phyloP scores from a whole-genome alignment of 1,139 yeast genomes.

The Kurtzmaniella quercitrusa region DNA sequence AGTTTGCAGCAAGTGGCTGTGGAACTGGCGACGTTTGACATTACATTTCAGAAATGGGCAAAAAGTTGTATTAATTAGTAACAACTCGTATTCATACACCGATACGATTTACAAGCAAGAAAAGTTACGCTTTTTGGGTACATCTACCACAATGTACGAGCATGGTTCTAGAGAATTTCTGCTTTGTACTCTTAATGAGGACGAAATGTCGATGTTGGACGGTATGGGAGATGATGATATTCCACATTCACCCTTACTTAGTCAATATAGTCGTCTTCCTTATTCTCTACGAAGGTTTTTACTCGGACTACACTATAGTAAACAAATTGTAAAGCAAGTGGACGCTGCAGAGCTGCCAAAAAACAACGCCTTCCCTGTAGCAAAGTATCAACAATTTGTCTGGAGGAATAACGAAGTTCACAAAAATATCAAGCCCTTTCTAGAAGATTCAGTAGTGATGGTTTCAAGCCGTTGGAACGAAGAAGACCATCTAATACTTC shows the following conservation, averaged over 20 bases:
- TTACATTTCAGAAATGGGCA: constrained; percentile 9
- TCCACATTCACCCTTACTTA: constrained; percentile 8
- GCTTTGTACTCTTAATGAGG: constrained; percentile 7
- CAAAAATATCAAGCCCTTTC: constrained; percentile 1
- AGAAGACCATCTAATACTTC: constrained; percentile 9
- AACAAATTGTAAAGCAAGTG: constrained; percentile 1
- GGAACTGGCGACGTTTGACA: constrained; percentile 10
- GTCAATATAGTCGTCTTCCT: constrained; percentile 4
- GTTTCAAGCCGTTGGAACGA: constrained; percentile 3
- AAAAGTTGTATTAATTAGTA: constrained; percentile 10
- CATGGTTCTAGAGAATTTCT: constrained; percentile 5
- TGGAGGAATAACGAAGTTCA: neutral
- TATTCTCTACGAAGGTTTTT: constrained; percentile 2
- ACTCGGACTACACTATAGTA: constrained; percentile 4
- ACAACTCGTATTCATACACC: constrained; percentile 11
- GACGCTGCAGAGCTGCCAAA: constrained; percentile 5
- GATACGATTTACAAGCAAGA: constrained; percentile 13
- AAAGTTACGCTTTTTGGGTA: constrained; percentile 11
- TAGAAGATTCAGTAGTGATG: constrained; percentile 4
- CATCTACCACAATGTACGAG: constrained; percentile 6
- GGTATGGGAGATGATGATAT: constrained; percentile 1
- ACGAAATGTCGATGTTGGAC: constrained; percentile 11
- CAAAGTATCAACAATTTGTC: constrained; percentile 3
- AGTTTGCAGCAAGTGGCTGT: constrained; percentile 10
- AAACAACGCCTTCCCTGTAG: constrained; percentile 7